phyloP scores from a whole-genome alignment of 495 filamentous ascomycete genomes.

The Lichenothelia convexa region DNA sequence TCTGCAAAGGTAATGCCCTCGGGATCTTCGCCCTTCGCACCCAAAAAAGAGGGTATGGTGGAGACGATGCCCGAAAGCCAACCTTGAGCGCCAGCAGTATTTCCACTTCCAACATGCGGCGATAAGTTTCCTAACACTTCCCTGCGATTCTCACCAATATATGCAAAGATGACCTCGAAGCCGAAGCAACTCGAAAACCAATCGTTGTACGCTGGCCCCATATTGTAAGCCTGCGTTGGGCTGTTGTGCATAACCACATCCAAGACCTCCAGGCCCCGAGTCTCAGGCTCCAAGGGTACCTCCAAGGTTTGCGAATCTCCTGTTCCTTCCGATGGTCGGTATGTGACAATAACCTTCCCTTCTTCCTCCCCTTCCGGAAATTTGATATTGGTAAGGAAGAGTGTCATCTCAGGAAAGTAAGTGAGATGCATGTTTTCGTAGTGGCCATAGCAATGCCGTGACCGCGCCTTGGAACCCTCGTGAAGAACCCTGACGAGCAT shows the following conservation, averaged over 20 bases:
- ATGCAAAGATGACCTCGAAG: constrained; percentile 45
- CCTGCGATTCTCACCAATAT: constrained; percentile 44
- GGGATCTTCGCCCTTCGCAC: constrained; percentile 1
- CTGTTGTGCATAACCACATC: constrained; percentile 45
- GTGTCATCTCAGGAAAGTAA: constrained; percentile 41
- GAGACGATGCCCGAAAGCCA: constrained; percentile 30
- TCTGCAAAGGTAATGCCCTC: constrained; percentile 59
- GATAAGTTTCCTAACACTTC: constrained; percentile 43
- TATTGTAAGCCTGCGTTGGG: constrained; percentile 43
- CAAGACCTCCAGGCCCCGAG: constrained; percentile 28
- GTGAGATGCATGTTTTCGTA: constrained; percentile 47
- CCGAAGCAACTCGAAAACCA: constrained; percentile 65
- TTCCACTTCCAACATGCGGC: constrained; percentile 17
- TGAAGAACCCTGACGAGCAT: constrained; percentile 46
- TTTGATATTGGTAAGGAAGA: constrained; percentile 45
- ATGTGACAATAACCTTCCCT: constrained; percentile 37
- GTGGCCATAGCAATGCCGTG: too few species aligned
- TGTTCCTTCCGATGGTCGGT: constrained; percentile 21
- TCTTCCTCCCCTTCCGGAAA: constrained; percentile 12
- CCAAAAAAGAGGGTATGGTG: constrained; percentile 8
- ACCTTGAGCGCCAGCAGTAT: constrained; percentile 20
- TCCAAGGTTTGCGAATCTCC: constrained; percentile 24
- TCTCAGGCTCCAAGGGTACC: constrained; percentile 42
- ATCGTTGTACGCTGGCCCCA: constrained; percentile 43
- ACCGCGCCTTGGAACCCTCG: too few species aligned